Evolutionary conservation across 1,284 basidiomycete species (phyloP).

Genomic region (Pseudomicrostroma phylloplanum): DNA sequence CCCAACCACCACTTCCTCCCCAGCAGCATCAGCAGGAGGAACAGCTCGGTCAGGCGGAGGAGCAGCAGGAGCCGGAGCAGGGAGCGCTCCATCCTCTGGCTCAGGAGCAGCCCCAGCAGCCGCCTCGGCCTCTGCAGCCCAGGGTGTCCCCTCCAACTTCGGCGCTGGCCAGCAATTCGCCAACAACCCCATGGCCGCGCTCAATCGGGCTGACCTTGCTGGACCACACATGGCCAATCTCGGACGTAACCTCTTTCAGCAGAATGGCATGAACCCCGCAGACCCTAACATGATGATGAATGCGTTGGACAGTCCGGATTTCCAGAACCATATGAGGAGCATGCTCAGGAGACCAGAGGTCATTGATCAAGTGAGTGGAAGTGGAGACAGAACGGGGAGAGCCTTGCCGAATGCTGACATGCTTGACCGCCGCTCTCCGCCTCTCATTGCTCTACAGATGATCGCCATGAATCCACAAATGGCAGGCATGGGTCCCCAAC

Average conservation of each 20-base stretch:
- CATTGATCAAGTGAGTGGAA: slow-evolving; percentile 23
- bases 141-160: slow-evolving; percentile 43
- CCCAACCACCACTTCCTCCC: slow-evolving; percentile 16
- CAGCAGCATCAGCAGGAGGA: too few relatives aligned
- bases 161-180: slow-evolving; percentile 45
- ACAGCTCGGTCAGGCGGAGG: not conserved
- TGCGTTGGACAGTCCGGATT: slow-evolving; percentile 43
- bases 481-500: slow-evolving; percentile 37
- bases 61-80: not conserved
- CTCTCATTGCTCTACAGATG: slow-evolving; percentile 22
- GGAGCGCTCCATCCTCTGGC: slow-evolving; percentile 10
- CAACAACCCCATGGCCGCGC: slow-evolving; percentile 43
- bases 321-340: slow-evolving; percentile 43
- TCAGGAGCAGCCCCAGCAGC: slow-evolving; percentile 11
- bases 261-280: slow-evolving; percentile 35
- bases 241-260: slow-evolving; percentile 18
- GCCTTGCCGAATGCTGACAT: too few relatives aligned
- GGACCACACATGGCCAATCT: slow-evolving; percentile 47
- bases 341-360: slow-evolving; percentile 44
- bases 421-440: not conserved
- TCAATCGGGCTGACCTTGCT: slow-evolving; percentile 46
- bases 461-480: slow-evolving; percentile 45
- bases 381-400: not conserved
- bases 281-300: slow-evolving; percentile 48
- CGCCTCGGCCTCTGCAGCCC: slow-evolving; percentile 19